Evolutionary conservation across 805 yeast species (phyloP).

Genomic region (Saturnispora saitoi): DNA sequence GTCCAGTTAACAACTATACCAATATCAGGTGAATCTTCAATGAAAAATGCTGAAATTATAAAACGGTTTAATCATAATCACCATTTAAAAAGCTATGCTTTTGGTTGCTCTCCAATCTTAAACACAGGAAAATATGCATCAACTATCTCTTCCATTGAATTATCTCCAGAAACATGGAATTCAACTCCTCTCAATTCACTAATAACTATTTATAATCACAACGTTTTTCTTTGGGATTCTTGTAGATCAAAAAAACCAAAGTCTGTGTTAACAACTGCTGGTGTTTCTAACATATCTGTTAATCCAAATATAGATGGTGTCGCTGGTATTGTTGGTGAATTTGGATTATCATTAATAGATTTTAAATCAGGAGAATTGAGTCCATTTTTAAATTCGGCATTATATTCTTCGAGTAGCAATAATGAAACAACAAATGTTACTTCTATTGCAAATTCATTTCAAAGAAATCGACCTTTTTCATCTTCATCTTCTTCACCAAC

Average conservation of each 20-base stretch:
- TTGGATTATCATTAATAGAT: constrained; percentile 71
- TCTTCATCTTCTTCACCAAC: background rate
- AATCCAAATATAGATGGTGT: constrained; percentile 41
- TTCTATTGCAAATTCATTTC: background rate
- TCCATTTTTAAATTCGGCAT: background rate
- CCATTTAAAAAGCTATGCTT: constrained; percentile 32
- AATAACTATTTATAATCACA: constrained; percentile 56
- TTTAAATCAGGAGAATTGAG: constrained; percentile 35
- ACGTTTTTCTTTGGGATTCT: constrained; percentile 71
- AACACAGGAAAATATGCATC: constrained; percentile 13
- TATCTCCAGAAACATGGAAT: constrained; percentile 35
- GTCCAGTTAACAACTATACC: constrained; percentile 70
- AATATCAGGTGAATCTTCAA: constrained; percentile 26
- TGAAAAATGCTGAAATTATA: constrained; percentile 58
- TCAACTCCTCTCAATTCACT: constrained; percentile 38
- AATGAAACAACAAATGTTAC: background rate
- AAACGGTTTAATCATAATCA: constrained; percentile 73
- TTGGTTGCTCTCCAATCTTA: constrained; percentile 10
- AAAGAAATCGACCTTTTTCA: background rate
- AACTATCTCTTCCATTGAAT: constrained; percentile 29
- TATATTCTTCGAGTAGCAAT: background rate
- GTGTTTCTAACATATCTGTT: constrained; percentile 44
- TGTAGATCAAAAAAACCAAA: constrained; percentile 52
- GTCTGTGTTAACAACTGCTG: constrained; percentile 42
- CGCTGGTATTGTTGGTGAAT: constrained; percentile 56